Percentiles rank a stretch among this genome's conserved stretches.
Evolutionary conservation across 2,329 filamentous ascomycete genomes (phyloP).

Genomic region (Metarhizium anisopliae): DNA sequence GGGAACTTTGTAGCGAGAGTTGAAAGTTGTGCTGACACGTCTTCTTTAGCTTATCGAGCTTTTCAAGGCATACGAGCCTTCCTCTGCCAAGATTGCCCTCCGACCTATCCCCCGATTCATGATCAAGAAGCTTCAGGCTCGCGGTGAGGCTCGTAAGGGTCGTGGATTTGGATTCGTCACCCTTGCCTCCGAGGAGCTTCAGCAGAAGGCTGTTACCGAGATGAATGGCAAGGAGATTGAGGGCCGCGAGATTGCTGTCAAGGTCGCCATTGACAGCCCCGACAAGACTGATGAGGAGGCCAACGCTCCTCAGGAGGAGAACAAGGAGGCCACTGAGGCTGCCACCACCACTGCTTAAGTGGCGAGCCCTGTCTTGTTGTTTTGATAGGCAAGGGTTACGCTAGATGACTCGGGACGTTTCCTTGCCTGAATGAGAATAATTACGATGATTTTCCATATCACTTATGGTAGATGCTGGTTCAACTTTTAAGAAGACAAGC

Average conservation of each 20-base stretch:
- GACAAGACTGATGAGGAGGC: conserved; percentile 91
- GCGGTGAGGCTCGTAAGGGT: conserved; percentile 96
- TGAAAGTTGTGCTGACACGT: neutral
- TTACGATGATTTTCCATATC: conserved; percentile 30
- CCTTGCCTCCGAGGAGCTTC: conserved; percentile 85
- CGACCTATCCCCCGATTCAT: conserved; percentile 98
- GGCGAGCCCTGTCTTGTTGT: neutral
- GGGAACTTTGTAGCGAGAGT: conserved; percentile 6
- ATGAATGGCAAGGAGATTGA: conserved; percentile 99
- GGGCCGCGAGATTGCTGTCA: conserved; percentile 97
- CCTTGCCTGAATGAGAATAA: conserved; percentile 21
- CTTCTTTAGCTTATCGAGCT: conserved; percentile 83
- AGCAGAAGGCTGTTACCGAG: conserved; percentile 93
- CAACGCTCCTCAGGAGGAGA: conserved; percentile 41
- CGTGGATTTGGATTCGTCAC: conserved; percentile 98
- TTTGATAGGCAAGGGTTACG: conserved; percentile 8
- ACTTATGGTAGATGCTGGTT: conserved; percentile 28
- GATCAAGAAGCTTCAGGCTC: conserved; percentile 99
- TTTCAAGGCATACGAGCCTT: conserved; percentile 84
- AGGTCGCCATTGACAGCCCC: conserved; percentile 98
- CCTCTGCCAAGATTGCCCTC: conserved; percentile 95
- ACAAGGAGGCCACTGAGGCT: conserved; percentile 20
- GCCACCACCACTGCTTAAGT: conserved; percentile 23
- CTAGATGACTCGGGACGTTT: conserved; percentile 17
- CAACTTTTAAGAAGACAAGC: conserved; percentile 3